Evolutionary conservation across 192 early-diverging fungal genomes (phyloP).

Genomic region (Backusella sp.): DNA sequence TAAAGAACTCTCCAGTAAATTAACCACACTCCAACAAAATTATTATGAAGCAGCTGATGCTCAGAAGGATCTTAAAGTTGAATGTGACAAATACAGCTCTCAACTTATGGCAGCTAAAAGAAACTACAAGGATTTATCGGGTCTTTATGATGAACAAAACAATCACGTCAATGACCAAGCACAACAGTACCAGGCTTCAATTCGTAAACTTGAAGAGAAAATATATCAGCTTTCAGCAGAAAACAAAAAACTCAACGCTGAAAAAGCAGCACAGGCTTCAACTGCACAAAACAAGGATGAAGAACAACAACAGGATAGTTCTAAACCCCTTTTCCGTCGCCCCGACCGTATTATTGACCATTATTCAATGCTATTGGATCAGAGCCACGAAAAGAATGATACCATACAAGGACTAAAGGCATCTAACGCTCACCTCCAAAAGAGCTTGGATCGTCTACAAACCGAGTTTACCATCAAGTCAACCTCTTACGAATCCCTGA

Average conservation of each 20-base stretch:
- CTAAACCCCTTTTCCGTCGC: background rate
- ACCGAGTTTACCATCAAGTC: background rate
- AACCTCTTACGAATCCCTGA: background rate
- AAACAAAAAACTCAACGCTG: background rate
- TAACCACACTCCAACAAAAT: background rate
- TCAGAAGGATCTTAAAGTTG: background rate
- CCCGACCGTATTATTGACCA: background rate
- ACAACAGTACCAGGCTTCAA: background rate
- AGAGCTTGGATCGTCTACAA: background rate
- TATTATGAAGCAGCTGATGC: background rate
- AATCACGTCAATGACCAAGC: background rate
- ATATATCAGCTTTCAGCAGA: background rate
- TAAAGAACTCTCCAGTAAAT: background rate
- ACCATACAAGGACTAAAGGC: background rate
- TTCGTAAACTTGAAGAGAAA: background rate
- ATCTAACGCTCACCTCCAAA: background rate
- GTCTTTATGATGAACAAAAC: background rate
- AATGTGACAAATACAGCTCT: background rate
- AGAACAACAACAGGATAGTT: background rate
- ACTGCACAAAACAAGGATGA: background rate
- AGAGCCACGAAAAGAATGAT: background rate
- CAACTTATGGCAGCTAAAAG: background rate
- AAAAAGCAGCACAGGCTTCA: background rate
- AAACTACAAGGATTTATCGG: background rate
- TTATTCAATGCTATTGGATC: background rate